These are phyloP conservation scores for Talaromyces trachyspermus DNA, from an alignment of 495 filamentous ascomycete species.

Conservation along the genomic window DNA sequence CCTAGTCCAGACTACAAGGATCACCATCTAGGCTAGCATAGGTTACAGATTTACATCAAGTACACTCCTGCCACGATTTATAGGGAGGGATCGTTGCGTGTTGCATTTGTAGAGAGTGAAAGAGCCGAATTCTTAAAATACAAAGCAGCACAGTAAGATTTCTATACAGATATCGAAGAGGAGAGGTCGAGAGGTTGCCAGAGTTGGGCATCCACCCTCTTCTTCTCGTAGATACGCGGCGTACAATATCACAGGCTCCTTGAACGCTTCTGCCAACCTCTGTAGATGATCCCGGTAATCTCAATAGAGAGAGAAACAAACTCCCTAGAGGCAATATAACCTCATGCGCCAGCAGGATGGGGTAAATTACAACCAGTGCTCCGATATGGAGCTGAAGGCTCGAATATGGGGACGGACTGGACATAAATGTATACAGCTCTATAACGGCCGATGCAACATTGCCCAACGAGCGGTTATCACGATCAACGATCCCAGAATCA, in stretches of 20 bases:
- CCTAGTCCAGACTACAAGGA: too few relatives aligned
- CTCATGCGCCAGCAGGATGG: background rate
- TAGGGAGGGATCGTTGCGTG: too few relatives aligned
- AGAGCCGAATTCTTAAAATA: too few relatives aligned
- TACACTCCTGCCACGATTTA: too few relatives aligned
- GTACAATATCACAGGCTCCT: background rate
- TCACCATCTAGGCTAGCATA: too few relatives aligned
- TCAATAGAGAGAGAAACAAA: background rate
- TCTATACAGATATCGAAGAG: too few relatives aligned
- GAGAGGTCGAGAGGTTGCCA: too few relatives aligned
- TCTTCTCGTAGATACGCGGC: background rate
- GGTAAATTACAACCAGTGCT: background rate
- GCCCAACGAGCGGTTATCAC: slow-evolving; percentile 36
- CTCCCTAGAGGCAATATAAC: background rate
- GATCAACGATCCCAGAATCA: slow-evolving; percentile 29
- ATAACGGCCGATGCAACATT: slow-evolving; percentile 25
- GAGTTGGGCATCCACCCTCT: background rate
- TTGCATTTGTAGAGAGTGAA: too few relatives aligned
- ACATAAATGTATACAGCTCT: background rate
- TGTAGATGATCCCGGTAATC: background rate
- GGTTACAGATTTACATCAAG: too few relatives aligned
- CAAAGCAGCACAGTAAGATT: too few relatives aligned
- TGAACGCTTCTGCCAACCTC: background rate
- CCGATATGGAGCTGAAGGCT: too few relatives aligned
- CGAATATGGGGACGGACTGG: too few relatives aligned